Evolutionary conservation across 148 eudicot species (phyloP).

Genomic region (Talinum fruticosum): DNA sequence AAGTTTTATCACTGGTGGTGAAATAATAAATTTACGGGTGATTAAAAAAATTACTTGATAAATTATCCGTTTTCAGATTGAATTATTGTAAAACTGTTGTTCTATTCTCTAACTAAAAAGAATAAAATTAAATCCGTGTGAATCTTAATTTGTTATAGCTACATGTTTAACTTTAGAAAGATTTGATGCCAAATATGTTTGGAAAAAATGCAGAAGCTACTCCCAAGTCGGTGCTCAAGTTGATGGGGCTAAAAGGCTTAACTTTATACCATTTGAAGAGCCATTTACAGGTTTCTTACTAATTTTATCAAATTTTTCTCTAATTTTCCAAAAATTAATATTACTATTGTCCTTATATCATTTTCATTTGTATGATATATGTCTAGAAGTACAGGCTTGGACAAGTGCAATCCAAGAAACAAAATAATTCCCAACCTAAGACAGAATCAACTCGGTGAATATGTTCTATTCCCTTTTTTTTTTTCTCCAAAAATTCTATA

Average conservation of each 20-base stretch:
- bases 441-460: constrained; percentile 23
- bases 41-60: too few species aligned
- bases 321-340: not conserved
- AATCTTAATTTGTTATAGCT: too few species aligned
- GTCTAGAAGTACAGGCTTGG: constrained; percentile 35
- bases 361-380: not conserved
- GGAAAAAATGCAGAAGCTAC: constrained; percentile 63
- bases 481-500: too few species aligned
- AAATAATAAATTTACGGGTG: too few species aligned
- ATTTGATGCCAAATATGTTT: not conserved
- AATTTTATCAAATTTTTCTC: not conserved
- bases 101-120: too few species aligned
- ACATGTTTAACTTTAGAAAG: too few species aligned
- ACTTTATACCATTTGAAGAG: constrained; percentile 86
- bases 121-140: too few species aligned
- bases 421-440: constrained; percentile 22
- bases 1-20: not conserved
- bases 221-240: constrained; percentile 68
- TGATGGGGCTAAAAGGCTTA: constrained; percentile 84
- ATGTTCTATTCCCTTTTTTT: not conserved
- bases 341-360: too few species aligned
- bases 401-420: constrained; percentile 27
- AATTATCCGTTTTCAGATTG: too few species aligned
- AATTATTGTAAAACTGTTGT: too few species aligned
- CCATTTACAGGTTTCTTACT: constrained; percentile 64